phyloP scores from a whole-genome alignment of 176 grass and related monocot species.

The Oryza meridionalis region DNA sequence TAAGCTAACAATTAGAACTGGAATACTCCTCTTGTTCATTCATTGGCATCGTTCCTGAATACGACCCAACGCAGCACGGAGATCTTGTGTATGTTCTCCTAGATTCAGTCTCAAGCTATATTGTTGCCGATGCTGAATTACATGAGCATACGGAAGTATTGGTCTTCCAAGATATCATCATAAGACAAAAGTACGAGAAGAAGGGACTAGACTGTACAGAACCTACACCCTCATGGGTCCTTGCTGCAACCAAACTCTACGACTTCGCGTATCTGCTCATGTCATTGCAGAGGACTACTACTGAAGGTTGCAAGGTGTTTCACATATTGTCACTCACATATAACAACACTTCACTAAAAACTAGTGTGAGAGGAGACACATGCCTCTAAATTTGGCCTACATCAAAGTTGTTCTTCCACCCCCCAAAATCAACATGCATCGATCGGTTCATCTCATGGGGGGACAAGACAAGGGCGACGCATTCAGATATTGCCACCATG shows the following conservation, averaged over 20 bases:
- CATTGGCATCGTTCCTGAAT: neutral
- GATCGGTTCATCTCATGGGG: neutral
- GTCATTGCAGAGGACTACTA: neutral
- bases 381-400: neutral
- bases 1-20: neutral
- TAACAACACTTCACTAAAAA: no score
- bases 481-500: neutral
- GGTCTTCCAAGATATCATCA: neutral
- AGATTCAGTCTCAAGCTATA: neutral
- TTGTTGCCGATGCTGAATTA: slow-evolving; percentile 15
- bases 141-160: neutral
- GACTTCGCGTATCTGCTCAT: slow-evolving; percentile 11
- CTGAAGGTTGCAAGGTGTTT: neutral
- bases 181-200: neutral
- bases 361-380: neutral
- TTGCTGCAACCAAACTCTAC: slow-evolving; percentile 21
- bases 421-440: neutral
- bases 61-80: neutral
- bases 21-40: slow-evolving; percentile 9
- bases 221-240: neutral
- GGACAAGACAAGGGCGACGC: neutral
- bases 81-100: neutral
- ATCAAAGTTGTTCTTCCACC: neutral
- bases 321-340: neutral
- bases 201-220: neutral